phyloP scores from a whole-genome alignment of 2,329 filamentous ascomycete species.

The Aspergillus arachidicola region DNA sequence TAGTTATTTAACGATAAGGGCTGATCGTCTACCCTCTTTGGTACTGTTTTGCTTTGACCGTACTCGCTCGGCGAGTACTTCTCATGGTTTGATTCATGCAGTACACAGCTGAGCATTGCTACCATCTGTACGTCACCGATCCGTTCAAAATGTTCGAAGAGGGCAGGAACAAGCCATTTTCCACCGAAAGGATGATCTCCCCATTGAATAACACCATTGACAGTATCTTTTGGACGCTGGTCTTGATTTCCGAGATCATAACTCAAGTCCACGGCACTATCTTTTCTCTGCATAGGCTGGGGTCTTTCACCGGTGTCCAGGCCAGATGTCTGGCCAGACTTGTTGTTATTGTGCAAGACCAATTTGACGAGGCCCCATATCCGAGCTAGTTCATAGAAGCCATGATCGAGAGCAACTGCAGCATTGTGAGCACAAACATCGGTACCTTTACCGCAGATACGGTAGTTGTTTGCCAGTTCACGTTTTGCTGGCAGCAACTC shows the following conservation, averaged over 20 bases:
- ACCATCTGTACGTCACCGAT: slow-evolving; percentile 67
- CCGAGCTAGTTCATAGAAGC: slow-evolving; percentile 71
- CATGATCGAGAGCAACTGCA: slow-evolving; percentile 70
- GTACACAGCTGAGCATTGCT: slow-evolving; percentile 65
- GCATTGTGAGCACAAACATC: slow-evolving; percentile 85
- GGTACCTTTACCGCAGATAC: slow-evolving; percentile 79
- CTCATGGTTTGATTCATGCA: slow-evolving; percentile 53
- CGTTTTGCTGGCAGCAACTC: slow-evolving; percentile 76
- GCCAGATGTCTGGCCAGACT: slow-evolving; percentile 63
- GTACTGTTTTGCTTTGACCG: slow-evolving; percentile 15
- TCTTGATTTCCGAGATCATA: slow-evolving; percentile 36
- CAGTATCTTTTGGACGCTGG: slow-evolving; percentile 37
- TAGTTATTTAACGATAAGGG: slow-evolving; percentile 53
- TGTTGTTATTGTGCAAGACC: slow-evolving; percentile 75
- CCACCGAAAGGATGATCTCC: slow-evolving; percentile 59
- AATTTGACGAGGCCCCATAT: slow-evolving; percentile 83
- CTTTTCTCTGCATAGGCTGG: slow-evolving; percentile 45
- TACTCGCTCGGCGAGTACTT: slow-evolving; percentile 32
- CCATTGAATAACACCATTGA: slow-evolving; percentile 56
- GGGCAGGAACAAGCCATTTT: slow-evolving; percentile 58
- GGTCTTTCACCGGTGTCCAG: slow-evolving; percentile 69
- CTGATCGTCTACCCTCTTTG: slow-evolving; percentile 47
- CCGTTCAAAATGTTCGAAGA: slow-evolving; percentile 63
- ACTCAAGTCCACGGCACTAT: slow-evolving; percentile 36
- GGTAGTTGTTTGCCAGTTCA: slow-evolving; percentile 76